These are phyloP conservation scores for Brettanomyces nanus DNA, from an alignment of 805 yeast genomes.

Conservation along the genomic window DNA sequence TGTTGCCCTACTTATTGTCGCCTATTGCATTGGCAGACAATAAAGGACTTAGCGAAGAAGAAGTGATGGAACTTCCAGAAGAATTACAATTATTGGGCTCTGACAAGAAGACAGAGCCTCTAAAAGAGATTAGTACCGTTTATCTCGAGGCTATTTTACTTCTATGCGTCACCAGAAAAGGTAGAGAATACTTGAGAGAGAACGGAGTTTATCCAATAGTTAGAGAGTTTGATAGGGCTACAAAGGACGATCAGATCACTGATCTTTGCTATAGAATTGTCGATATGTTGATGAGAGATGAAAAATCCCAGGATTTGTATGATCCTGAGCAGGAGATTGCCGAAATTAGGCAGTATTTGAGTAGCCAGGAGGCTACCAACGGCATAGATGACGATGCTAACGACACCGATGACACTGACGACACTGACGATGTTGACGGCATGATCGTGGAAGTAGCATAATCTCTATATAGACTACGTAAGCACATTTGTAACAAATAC, in stretches of 20 bases:
- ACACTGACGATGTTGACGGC: conserved; percentile 9
- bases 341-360: conserved; percentile 41
- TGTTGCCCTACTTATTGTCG: conserved; percentile 72
- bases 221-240: conserved; percentile 72
- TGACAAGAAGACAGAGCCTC: conserved; percentile 72
- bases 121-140: conserved; percentile 50
- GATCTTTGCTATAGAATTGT: conserved; percentile 80
- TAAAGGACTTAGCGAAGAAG: conserved; percentile 65
- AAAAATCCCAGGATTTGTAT: conserved; percentile 44
- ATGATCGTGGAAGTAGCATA: conserved; percentile 4
- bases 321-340: conserved; percentile 39
- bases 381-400: conserved; percentile 5
- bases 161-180: conserved; percentile 64
- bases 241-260: conserved; percentile 34
- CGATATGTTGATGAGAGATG: conserved; percentile 90
- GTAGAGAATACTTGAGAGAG: conserved; percentile 71
- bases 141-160: conserved; percentile 77
- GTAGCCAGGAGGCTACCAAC: neutral
- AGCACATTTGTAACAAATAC: no score
- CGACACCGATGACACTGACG: conserved; percentile 6
- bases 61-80: conserved; percentile 80
- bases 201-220: conserved; percentile 80
- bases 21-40: conserved; percentile 66
- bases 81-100: conserved; percentile 73
- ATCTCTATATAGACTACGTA: no score